Evolutionary conservation across 305 asterid species (phyloP), one percentile per base, ranked within the genome.

Genomic region (Fraxinus sp.): DNA sequence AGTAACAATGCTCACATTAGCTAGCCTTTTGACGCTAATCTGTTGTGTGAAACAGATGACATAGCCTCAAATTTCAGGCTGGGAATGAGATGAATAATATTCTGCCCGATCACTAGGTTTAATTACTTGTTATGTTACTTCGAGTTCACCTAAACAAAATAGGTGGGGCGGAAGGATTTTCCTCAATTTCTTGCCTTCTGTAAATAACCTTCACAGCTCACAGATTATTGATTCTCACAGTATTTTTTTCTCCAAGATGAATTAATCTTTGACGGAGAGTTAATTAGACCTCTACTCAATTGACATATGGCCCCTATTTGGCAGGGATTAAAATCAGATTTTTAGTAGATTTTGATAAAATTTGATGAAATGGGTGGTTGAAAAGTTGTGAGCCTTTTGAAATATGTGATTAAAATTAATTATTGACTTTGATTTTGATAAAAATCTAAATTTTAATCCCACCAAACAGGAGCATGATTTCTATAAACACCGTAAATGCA

Each of bases 171-270:
- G 64, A 70, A 46, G 46, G 35, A 37, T 68, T 41, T 77, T 64
- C 30, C 73, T 77, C 70, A 20, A 59, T 59, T 33, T 70, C 84
- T 49, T 49, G 37, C 39, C 84, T 22, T 74, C 62, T 55, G 1
- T 84, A 44, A 37, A 72, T 68, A 33, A 74, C 68, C 49, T 46
- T 62, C 26, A 16, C 52, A 77, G 68, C 28, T 57, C 30, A 20
- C 30, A 7, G 70, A 79, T 62, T 76, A 18, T 46, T 59, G 78
- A 73, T 77, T 64, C 55, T 18, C 22, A 35, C 41, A 49, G n/a
- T 78, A 2, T 70, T 20, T 3, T 3, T 49, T n/a, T 49, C 85
- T 80, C 68, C 68, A 1, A 20, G 59, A 20, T 16, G 62, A 35
- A 20, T 52, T 59, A 68, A 49, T 26, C 20, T 74, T 4, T 28